phyloP scores from a whole-genome alignment of 345 rosid genomes.

The Gynandropsis gynandra region DNA sequence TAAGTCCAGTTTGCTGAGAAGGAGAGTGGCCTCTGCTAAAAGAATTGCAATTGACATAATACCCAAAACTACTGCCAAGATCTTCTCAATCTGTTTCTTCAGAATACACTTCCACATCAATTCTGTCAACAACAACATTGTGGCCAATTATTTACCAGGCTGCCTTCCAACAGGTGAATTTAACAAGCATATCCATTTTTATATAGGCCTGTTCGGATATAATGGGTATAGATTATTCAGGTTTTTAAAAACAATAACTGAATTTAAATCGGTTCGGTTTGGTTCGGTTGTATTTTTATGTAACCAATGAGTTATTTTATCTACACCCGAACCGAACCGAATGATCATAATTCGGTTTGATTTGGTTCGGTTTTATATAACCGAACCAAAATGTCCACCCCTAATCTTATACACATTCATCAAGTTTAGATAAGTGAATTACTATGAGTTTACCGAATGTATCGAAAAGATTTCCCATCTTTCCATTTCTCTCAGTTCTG shows the following conservation, averaged over 20 bases:
- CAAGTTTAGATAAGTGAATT: no score
- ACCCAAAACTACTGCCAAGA: slow-evolving; percentile 62
- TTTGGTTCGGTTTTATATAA: slow-evolving; percentile 53
- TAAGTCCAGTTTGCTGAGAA: slow-evolving; percentile 66
- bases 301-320: no score
- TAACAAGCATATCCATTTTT: no score
- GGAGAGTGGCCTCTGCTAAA: slow-evolving; percentile 92
- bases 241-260: no score
- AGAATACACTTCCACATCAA: slow-evolving; percentile 84
- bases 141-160: slow-evolving; percentile 10
- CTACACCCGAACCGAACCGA: no score
- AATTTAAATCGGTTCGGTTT: no score
- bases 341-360: no score
- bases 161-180: no score
- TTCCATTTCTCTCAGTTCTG: slow-evolving; percentile 58
- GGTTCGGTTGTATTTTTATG: slow-evolving; percentile 74
- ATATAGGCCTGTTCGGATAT: no score
- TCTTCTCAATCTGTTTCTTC: slow-evolving; percentile 55
- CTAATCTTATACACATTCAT: no score
- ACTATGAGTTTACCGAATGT: slow-evolving; percentile 43
- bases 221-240: no score
- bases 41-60: slow-evolving; percentile 93
- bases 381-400: no score
- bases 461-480: slow-evolving; percentile 57
- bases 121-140: slow-evolving; percentile 43